A percentile compares a stretch with the other conserved stretches of the same genome.
Evolutionary conservation across 129 eudicot genomes (phyloP).

Genomic region (Silybum marianum): DNA sequence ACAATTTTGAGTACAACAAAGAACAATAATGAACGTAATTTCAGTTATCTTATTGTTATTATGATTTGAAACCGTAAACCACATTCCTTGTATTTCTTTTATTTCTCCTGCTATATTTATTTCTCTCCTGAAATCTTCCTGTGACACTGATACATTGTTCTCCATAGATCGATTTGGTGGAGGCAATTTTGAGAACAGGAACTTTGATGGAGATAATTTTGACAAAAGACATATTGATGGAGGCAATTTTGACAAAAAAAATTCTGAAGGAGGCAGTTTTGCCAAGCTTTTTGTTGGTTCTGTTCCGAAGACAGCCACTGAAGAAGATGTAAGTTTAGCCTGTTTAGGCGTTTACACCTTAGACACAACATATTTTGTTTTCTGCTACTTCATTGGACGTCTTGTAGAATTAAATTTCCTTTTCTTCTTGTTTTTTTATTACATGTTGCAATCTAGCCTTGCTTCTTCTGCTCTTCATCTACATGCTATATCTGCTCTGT

Average conservation of each 20-base stretch:
- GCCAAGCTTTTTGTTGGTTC: slow-evolving; percentile 52
- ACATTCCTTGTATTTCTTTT: background rate
- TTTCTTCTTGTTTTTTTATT: background rate
- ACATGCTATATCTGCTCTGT: background rate
- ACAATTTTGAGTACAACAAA: background rate
- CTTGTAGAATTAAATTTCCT: background rate
- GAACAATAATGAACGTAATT: background rate
- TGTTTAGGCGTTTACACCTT: background rate
- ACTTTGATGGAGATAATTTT: slow-evolving; percentile 35
- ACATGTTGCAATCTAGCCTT: background rate
- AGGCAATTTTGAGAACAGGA: slow-evolving; percentile 37
- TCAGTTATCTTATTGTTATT: background rate
- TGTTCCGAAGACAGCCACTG: slow-evolving; percentile 47
- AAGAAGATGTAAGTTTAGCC: slow-evolving; percentile 47
- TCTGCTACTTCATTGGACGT: background rate
- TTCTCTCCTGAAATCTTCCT: background rate
- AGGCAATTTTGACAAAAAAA: slow-evolving; percentile 30
- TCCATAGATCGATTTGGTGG: slow-evolving; percentile 30
- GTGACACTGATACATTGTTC: background rate
- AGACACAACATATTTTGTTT: background rate
- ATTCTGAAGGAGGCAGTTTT: slow-evolving; percentile 38
- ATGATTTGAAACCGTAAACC: background rate
- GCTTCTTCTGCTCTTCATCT: background rate
- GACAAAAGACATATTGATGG: slow-evolving; percentile 33
- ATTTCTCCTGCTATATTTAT: background rate